Evolutionary conservation across 495 filamentous ascomycete species (phyloP).

Genomic region (Talaromyces trachyspermus): DNA sequence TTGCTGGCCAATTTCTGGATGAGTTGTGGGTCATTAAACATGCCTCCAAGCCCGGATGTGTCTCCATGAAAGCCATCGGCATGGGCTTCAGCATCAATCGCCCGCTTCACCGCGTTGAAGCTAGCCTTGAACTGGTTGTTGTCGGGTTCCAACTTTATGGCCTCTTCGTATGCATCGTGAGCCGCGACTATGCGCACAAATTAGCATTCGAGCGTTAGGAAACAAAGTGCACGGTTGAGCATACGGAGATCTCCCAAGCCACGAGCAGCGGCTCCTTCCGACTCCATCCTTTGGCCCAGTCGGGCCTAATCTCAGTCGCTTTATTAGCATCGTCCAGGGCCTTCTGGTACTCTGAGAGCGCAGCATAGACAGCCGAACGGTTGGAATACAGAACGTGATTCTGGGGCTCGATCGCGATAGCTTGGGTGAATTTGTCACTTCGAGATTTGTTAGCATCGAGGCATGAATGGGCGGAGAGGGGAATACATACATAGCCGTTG

Average conservation of each 20-base stretch:
- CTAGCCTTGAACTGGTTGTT: constrained; percentile 92
- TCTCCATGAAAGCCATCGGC: constrained; percentile 61
- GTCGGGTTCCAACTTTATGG: constrained; percentile 79
- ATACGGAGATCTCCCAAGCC: constrained; percentile 74
- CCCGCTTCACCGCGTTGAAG: constrained; percentile 70
- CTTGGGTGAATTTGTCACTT: constrained; percentile 89
- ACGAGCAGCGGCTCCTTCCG: constrained; percentile 84
- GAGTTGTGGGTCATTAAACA: constrained; percentile 89
- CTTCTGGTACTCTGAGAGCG: constrained; percentile 75
- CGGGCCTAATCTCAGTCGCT: constrained; percentile 86
- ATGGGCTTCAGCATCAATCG: constrained; percentile 73
- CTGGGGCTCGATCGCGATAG: constrained; percentile 75
- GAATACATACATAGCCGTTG: constrained; percentile 80
- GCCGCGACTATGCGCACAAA: constrained; percentile 51
- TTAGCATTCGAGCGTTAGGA: constrained; percentile 9
- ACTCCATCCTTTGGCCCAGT: constrained; percentile 95
- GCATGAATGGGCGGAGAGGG: not conserved
- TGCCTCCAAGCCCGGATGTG: constrained; percentile 68
- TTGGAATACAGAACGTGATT: constrained; percentile 99
- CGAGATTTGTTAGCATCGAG: not conserved
- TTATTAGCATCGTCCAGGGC: constrained; percentile 88
- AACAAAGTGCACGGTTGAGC: constrained; percentile 12
- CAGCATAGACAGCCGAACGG: constrained; percentile 91
- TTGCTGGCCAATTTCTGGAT: constrained; percentile 86
- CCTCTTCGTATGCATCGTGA: constrained; percentile 82